Percentiles rank a stretch among this genome's conserved stretches.
These are phyloP conservation scores for Talaromyces nanjingensis DNA, from an alignment of 495 filamentous ascomycete genomes.

Conservation along the genomic window DNA sequence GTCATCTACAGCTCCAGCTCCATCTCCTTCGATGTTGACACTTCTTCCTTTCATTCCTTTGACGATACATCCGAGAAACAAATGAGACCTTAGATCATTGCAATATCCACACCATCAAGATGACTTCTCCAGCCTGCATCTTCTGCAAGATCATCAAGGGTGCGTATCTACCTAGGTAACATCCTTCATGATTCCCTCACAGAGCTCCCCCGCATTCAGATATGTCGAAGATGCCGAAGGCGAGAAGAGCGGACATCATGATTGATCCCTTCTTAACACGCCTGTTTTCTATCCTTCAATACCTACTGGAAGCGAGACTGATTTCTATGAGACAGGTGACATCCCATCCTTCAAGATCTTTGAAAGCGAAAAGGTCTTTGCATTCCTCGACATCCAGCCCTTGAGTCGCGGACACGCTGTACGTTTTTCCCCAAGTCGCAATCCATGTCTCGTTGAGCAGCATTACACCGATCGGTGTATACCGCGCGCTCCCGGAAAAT, in stretches of 20 bases:
- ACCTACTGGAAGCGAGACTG: background rate
- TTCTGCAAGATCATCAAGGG: slow-evolving; percentile 99
- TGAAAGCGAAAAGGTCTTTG: slow-evolving; percentile 86
- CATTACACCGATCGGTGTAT: too few species aligned
- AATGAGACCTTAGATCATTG: background rate
- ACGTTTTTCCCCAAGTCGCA: slow-evolving; percentile 14
- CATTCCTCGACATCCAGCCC: slow-evolving; percentile 94
- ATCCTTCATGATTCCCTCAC: too few species aligned
- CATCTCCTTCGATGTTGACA: background rate
- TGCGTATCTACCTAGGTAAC: too few species aligned
- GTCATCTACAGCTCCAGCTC: background rate
- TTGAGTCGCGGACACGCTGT: slow-evolving; percentile 79
- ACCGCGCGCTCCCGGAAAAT: too few species aligned
- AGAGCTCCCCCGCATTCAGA: background rate
- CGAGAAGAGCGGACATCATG: too few species aligned
- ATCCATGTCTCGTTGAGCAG: background rate
- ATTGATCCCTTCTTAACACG: too few species aligned
- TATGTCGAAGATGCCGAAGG: background rate
- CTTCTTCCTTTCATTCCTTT: background rate
- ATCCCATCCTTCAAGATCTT: slow-evolving; percentile 94
- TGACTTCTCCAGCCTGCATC: slow-evolving; percentile 65
- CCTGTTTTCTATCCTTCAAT: too few species aligned
- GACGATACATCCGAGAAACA: background rate
- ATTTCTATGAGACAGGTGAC: slow-evolving; percentile 51
- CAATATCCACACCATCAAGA: slow-evolving; percentile 7